Percentiles rank a stretch among this genome's conserved stretches.
Conservation (phyloP, 2,329 filamentous ascomycete species). For the Penicillium sp. region DNA sequence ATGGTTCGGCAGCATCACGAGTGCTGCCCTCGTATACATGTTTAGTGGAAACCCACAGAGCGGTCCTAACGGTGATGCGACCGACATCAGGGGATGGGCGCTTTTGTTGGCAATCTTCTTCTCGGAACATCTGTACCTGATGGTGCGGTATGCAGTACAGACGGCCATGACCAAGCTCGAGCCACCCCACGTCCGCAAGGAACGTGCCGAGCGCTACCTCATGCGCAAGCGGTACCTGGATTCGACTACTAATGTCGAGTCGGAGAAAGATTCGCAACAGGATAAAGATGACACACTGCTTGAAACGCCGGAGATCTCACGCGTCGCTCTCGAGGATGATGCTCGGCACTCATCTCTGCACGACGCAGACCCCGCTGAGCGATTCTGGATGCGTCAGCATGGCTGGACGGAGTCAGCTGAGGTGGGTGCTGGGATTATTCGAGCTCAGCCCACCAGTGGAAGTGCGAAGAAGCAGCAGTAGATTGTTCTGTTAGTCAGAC, state of each 20-base stretch:
- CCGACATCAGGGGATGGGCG: conserved; percentile 73
- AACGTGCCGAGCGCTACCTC: conserved; percentile 74
- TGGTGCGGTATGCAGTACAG: conserved; percentile 69
- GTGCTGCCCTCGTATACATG: conserved; percentile 82
- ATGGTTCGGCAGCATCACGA: conserved; percentile 90
- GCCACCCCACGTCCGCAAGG: conserved; percentile 80
- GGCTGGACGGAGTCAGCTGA: conserved; percentile 44
- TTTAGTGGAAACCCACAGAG: conserved; percentile 67
- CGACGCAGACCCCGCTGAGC: conserved; percentile 31
- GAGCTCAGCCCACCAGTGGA: conserved; percentile 25
- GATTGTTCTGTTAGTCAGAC: neutral
- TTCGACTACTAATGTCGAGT: conserved; percentile 23
- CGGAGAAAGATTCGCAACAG: neutral
- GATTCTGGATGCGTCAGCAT: conserved; percentile 47
- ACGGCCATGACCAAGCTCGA: conserved; percentile 76
- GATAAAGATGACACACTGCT: conserved; percentile 22
- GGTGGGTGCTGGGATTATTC: conserved; percentile 43
- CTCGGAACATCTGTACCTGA: conserved; percentile 86
- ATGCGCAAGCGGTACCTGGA: conserved; percentile 77
- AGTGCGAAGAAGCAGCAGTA: conserved; percentile 39
- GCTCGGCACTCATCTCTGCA: conserved; percentile 37
- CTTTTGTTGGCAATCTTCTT: conserved; percentile 79
- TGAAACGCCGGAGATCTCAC: conserved; percentile 31
- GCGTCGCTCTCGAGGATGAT: conserved; percentile 44
- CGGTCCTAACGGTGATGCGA: conserved; percentile 40